Evolutionary conservation across 345 rosid genomes (phyloP).

Genomic region (Salix viminalis): DNA sequence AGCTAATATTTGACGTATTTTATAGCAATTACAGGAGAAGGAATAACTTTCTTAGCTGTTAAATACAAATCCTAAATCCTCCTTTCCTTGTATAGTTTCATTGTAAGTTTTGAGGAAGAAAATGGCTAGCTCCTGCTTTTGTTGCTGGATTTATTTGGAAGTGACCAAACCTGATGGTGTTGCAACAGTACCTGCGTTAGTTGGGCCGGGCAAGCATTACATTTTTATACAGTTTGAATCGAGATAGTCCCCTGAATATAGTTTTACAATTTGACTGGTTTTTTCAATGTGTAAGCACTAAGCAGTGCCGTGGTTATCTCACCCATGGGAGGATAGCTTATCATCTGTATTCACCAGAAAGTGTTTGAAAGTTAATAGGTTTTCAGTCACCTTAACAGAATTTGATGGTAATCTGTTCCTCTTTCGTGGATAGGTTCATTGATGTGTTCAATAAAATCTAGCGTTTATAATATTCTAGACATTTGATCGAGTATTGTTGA

Average conservation of each 20-base stretch:
- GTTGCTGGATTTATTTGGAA: too few relatives aligned
- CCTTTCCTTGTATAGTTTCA: too few relatives aligned
- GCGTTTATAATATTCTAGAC: neutral
- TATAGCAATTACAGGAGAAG: too few relatives aligned
- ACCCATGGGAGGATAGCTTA: neutral
- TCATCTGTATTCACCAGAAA: neutral
- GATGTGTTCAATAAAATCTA: neutral
- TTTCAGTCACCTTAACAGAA: neutral
- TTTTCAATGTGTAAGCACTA: neutral
- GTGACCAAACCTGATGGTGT: too few relatives aligned
- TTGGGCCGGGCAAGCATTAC: too few relatives aligned
- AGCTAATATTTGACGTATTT: too few relatives aligned
- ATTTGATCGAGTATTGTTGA: neutral
- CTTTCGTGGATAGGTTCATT: neutral
- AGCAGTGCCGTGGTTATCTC: neutral
- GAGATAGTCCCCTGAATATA: neutral
- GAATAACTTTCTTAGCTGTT: too few relatives aligned
- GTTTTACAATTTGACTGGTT: neutral
- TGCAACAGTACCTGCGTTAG: too few relatives aligned
- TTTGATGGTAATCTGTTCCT: neutral
- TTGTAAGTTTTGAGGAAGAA: too few relatives aligned
- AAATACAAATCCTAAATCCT: too few relatives aligned
- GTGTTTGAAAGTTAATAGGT: neutral
- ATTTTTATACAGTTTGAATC: neutral
- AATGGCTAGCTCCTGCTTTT: too few relatives aligned